phyloP scores from a whole-genome alignment of 306 rosid genomes.

The Arachis stenosperma region DNA sequence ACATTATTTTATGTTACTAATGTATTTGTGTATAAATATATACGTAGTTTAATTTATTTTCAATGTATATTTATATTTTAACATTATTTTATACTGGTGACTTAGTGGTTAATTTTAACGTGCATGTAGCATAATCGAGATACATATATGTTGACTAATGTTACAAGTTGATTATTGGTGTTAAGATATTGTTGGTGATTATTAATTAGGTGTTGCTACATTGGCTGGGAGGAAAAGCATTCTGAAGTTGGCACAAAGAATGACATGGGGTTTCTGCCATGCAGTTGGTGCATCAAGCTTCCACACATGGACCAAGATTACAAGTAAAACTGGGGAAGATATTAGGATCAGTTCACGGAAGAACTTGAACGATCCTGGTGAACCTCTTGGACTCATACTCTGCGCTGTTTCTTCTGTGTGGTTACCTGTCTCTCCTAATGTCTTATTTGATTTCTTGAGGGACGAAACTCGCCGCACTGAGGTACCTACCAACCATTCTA shows the following conservation, averaged over 20 bases:
- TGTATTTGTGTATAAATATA: too few relatives aligned
- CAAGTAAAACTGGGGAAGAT: slow-evolving; percentile 88
- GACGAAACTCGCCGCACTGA: slow-evolving; percentile 73
- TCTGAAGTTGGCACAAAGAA: slow-evolving; percentile 88
- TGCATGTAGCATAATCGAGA: too few relatives aligned
- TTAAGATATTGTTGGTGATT: background rate
- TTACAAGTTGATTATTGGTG: too few relatives aligned
- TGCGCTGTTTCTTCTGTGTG: slow-evolving; percentile 95
- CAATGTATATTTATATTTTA: too few relatives aligned
- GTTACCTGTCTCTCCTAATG: slow-evolving; percentile 73
- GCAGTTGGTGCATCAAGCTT: slow-evolving; percentile 90
- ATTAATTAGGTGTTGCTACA: slow-evolving; percentile 74
- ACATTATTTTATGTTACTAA: too few relatives aligned
- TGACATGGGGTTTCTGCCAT: slow-evolving; percentile 78
- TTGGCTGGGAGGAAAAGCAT: slow-evolving; percentile 97
- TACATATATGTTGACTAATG: too few relatives aligned
- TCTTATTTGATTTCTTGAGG: slow-evolving; percentile 75
- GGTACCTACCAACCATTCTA: slow-evolving; percentile 48
- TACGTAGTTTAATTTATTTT: too few relatives aligned
- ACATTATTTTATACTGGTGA: too few relatives aligned
- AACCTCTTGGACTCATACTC: slow-evolving; percentile 83
- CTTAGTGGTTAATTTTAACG: too few relatives aligned
- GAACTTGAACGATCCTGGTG: slow-evolving; percentile 92
- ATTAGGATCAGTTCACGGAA: slow-evolving; percentile 84
- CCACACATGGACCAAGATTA: slow-evolving; percentile 78